Percentiles rank a stretch among this genome's conserved stretches.
These are phyloP conservation scores for Debaryomyces castellii DNA, from an alignment of 805 yeast genomes.

Conservation along the genomic window DNA sequence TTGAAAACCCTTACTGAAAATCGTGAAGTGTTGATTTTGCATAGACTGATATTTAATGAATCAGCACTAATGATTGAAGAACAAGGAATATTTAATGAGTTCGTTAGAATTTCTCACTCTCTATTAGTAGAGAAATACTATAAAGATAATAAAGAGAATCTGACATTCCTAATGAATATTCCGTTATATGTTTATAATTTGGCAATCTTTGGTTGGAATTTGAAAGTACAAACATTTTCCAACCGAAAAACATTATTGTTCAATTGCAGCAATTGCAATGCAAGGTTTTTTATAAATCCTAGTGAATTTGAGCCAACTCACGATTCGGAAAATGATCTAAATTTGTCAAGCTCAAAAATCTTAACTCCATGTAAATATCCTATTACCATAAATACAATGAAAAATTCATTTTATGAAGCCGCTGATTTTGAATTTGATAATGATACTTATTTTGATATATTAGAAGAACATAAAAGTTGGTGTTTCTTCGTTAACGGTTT, in stretches of 20 bases:
- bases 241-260: conserved; percentile 26
- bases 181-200: conserved; percentile 35
- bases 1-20: conserved; percentile 30
- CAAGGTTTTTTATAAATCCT: conserved; percentile 28
- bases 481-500: conserved; percentile 23
- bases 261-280: conserved; percentile 38
- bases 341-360: conserved; percentile 21
- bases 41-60: conserved; percentile 6
- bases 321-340: conserved; percentile 7
- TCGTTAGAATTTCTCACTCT: conserved; percentile 25
- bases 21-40: conserved; percentile 13
- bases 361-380: conserved; percentile 34
- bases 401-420: conserved; percentile 4
- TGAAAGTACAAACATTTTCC: conserved; percentile 30
- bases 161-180: conserved; percentile 19
- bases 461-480: conserved; percentile 36
- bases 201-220: conserved; percentile 39
- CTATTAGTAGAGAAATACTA: conserved; percentile 33
- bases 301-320: conserved; percentile 4
- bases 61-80: conserved; percentile 4
- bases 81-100: conserved; percentile 8
- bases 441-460: conserved; percentile 18
- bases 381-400: conserved; percentile 1
- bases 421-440: conserved; percentile 12
- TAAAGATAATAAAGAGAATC: conserved; percentile 36